phyloP scores from a whole-genome alignment of 441 rosid genomes.

The Euphorbia celastroides region DNA sequence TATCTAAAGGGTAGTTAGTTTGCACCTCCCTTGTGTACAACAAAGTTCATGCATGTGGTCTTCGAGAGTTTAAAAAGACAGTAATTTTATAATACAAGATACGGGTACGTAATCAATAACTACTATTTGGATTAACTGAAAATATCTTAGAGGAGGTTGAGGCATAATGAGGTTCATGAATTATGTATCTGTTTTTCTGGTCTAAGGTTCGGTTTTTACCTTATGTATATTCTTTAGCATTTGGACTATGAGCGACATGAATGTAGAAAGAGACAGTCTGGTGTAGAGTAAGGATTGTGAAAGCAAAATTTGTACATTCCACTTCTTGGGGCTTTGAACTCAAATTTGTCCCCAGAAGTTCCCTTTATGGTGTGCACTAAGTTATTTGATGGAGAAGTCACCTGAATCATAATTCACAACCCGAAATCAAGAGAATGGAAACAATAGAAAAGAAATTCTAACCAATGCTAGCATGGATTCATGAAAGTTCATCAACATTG shows the following conservation, averaged over 20 bases:
- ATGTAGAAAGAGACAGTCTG: constrained; percentile 85
- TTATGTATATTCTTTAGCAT: constrained; percentile 73
- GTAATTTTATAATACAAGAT: too few relatives aligned
- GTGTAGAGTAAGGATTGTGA: constrained; percentile 78
- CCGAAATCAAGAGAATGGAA: not conserved
- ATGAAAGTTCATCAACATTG: not conserved
- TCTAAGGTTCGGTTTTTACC: too few relatives aligned
- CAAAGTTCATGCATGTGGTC: too few relatives aligned
- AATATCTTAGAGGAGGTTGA: too few relatives aligned
- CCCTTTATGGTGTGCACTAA: constrained; percentile 56
- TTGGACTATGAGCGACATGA: constrained; percentile 92
- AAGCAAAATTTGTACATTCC: constrained; percentile 96
- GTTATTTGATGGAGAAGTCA: constrained; percentile 66
- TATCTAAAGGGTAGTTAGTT: constrained; percentile 16
- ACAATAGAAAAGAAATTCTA: not conserved
- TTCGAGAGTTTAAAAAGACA: too few relatives aligned
- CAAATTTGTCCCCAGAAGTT: constrained; percentile 92
- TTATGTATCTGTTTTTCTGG: too few relatives aligned
- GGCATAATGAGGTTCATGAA: too few relatives aligned
- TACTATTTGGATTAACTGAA: too few relatives aligned
- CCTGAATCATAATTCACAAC: constrained; percentile 43
- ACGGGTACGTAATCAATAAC: too few relatives aligned
- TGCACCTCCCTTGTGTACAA: too few relatives aligned
- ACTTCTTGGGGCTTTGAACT: constrained; percentile 72
- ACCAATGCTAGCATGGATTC: not conserved